Evolutionary conservation across 495 filamentous ascomycete species (phyloP).

Genomic region (Trichoderma erinaceum): DNA sequence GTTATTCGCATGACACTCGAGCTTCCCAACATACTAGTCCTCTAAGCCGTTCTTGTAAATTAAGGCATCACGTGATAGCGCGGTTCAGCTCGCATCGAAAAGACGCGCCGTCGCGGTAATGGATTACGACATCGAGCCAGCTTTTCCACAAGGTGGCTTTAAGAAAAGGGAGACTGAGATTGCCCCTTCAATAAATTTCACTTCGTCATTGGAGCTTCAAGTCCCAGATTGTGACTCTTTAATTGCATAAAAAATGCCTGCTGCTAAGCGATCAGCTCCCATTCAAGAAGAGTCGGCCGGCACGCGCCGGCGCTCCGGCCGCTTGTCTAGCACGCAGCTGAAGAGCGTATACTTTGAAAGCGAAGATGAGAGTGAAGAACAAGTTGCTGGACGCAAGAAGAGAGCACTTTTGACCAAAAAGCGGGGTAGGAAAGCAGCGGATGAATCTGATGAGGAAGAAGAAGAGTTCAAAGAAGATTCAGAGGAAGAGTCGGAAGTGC

Average conservation of each 20-base stretch:
- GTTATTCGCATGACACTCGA: background rate
- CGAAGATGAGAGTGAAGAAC: background rate
- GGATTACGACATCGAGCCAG: conserved; percentile 6
- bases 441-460: conserved; percentile 8
- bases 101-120: conserved; percentile 4
- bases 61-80: conserved; percentile 10
- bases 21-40: too few species aligned
- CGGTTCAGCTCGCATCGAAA: background rate
- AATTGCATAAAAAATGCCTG: background rate
- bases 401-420: background rate
- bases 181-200: background rate
- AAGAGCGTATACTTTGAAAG: conserved; percentile 17
- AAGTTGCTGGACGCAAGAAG: background rate
- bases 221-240: background rate
- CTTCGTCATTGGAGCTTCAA: background rate
- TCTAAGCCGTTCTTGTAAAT: too few species aligned
- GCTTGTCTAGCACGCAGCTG: conserved; percentile 14
- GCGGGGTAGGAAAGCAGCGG: background rate
- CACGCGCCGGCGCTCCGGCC: conserved; percentile 10
- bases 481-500: background rate
- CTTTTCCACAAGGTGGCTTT: background rate
- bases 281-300: background rate
- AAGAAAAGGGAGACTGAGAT: background rate
- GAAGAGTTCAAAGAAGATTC: background rate
- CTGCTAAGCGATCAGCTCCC: conserved; percentile 3